phyloP scores from a whole-genome alignment of 73 alveolate species.

The Loxodes magnus region DNA sequence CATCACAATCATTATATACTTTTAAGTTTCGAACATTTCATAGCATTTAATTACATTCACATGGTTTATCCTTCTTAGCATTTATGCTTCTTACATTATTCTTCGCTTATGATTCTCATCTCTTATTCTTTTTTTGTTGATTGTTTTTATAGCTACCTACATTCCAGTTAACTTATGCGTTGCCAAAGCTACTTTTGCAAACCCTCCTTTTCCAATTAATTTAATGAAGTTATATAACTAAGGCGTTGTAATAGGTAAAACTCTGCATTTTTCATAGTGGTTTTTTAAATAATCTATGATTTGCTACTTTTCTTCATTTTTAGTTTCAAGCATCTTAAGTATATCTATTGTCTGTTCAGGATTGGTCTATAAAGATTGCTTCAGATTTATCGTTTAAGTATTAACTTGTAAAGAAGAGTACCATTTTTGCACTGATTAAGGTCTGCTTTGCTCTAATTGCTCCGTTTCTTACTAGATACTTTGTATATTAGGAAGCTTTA shows the following conservation, averaged over 20 bases:
- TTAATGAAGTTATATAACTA: slow-evolving; percentile 25
- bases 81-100: slow-evolving; percentile 40
- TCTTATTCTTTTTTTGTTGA: slow-evolving; percentile 77
- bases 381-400: no score
- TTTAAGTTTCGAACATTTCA: slow-evolving; percentile 40
- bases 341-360: no score
- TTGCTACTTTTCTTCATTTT: no score
- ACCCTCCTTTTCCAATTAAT: slow-evolving; percentile 88
- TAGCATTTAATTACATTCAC: slow-evolving; percentile 29
- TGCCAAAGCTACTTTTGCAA: slow-evolving; percentile 91
- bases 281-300: no score
- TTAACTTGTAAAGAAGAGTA: no score
- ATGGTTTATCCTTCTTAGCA: slow-evolving; percentile 36
- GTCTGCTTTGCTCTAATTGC: no score
- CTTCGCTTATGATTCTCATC: slow-evolving; percentile 86
- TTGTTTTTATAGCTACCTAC: slow-evolving; percentile 93
- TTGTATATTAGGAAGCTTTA: no score
- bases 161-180: slow-evolving; percentile 90
- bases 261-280: slow-evolving; percentile 18
- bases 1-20: slow-evolving; percentile 28
- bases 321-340: no score
- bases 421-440: no score
- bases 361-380: no score
- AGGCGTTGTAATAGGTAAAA: slow-evolving; percentile 21
- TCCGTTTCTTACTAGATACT: no score